Base-by-base conservation (phyloP, 352 stramenopile species). In the Pythium inflatum region DNA sequence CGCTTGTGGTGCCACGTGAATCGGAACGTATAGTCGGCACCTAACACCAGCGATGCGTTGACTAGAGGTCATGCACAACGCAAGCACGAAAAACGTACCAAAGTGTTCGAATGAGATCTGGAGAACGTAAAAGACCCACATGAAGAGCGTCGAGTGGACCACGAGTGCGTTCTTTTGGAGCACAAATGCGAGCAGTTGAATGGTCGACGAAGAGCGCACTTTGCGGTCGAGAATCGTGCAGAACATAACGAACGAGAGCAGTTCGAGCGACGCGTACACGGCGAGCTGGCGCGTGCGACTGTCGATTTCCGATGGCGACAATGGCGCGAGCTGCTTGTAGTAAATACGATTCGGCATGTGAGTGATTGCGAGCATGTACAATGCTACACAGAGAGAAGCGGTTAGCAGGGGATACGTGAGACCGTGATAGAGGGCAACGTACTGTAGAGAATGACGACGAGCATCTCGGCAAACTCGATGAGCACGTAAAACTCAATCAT, bases 401-500 rank as follows among this genome's bases (percentile, higher is more conserved):
- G 2, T 22, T 22, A 50, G 8, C 16, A 50, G 41, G n/a, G 14
- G 16, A 25, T 41, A 14, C 34, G 34, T 41, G 34, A 8, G 14
- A 41, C 14, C 34, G 14, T 14, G 34, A 14, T 14, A 41, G 34
- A 41, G 34, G 18, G 16, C 4, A 11, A 25, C 14, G 49, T 27
- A 41, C 8, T n/a, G 20, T 40, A 50, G 34, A 41, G 14, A 14
- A 41, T 14, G 34, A 14, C 34, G 5, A 50, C 41, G 20, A 50
- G 41, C 41, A 24, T 25, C n/a, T 50, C 41, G 5, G 41, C 41
- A 24, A 50, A 50, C 41, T 77, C 70, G 20, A 77, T 69, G 14
- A 70, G 60, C 13, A 68, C 46, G 49, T 68, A 72, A 25, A 77
- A 75, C 41, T 80, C 70, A 12, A 68, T 73, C 53, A 73, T 75